Conservation (phyloP, 805 yeast species). For the Metschnikowia picachoensis region DNA sequence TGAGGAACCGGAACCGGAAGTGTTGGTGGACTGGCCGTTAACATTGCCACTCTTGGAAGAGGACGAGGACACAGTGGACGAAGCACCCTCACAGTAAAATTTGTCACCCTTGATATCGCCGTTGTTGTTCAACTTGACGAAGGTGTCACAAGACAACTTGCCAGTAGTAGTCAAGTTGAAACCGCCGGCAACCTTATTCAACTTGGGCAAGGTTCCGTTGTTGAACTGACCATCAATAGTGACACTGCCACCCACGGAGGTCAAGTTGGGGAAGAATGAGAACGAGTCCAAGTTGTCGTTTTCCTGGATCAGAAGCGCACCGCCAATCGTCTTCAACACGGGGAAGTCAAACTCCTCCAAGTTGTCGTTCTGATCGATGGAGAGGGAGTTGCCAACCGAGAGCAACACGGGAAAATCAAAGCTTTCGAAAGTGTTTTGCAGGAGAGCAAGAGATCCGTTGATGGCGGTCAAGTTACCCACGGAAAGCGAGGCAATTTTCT, state of each 20-base stretch:
- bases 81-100: slow-evolving; percentile 56
- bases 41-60: slow-evolving; percentile 35
- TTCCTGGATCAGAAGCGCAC: slow-evolving; percentile 89
- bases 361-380: slow-evolving; percentile 69
- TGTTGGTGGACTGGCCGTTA: slow-evolving; percentile 22
- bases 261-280: slow-evolving; percentile 69
- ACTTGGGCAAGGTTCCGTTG: slow-evolving; percentile 69
- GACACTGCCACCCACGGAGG: slow-evolving; percentile 85
- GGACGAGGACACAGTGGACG: slow-evolving; percentile 42
- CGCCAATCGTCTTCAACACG: slow-evolving; percentile 70
- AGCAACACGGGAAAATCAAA: slow-evolving; percentile 54
- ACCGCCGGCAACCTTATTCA: slow-evolving; percentile 87
- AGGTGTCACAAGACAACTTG: slow-evolving; percentile 76
- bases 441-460: slow-evolving; percentile 79
- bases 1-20: slow-evolving; percentile 26
- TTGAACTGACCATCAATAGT: slow-evolving; percentile 74
- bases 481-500: slow-evolving; percentile 71
- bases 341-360: slow-evolving; percentile 68
- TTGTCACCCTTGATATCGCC: slow-evolving; percentile 91
- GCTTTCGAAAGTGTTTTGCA: slow-evolving; percentile 61
- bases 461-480: slow-evolving; percentile 64
- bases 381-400: slow-evolving; percentile 74
- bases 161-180: slow-evolving; percentile 74
- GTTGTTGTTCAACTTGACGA: slow-evolving; percentile 64
- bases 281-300: slow-evolving; percentile 67